These are phyloP conservation scores for Colletotrichum sp. DNA, from an alignment of 2,329 filamentous ascomycete genomes.

Conservation along the genomic window DNA sequence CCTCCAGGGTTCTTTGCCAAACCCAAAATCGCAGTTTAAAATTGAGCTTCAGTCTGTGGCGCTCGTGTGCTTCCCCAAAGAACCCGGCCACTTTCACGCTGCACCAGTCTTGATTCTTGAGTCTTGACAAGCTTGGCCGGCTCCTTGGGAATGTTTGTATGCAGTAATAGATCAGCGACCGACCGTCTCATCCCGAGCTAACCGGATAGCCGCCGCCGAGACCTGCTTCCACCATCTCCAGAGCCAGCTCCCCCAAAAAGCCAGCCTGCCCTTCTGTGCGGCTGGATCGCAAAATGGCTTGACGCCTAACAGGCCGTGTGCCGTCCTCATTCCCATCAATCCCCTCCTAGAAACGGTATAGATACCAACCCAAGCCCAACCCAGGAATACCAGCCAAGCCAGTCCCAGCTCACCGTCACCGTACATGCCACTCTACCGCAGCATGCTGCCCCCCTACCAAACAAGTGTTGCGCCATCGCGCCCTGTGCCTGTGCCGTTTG, in stretches of 20 bases:
- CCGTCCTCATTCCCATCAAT: not conserved
- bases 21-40: not conserved
- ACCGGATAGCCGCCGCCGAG: slow-evolving; percentile 20
- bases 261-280: not conserved
- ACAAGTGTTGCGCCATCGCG: not conserved
- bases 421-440: not conserved
- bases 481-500: not conserved
- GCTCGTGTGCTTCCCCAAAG: not conserved
- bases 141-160: not conserved
- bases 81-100: not conserved
- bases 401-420: not conserved
- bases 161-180: not conserved
- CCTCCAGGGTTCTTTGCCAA: not conserved
- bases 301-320: not conserved
- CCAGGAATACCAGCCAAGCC: not conserved
- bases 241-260: not conserved
- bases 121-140: slow-evolving; percentile 9
- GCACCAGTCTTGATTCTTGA: not conserved
- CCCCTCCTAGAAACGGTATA: not conserved
- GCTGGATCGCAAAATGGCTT: not conserved
- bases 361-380: not conserved
- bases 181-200: not conserved
- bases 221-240: not conserved
- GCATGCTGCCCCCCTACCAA: not conserved
- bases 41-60: not conserved